A percentile compares a stretch with the other conserved stretches of the same genome.
These are phyloP conservation scores for Metschnikowia lochheadii DNA, from an alignment of 805 yeast species.

Conservation along the genomic window DNA sequence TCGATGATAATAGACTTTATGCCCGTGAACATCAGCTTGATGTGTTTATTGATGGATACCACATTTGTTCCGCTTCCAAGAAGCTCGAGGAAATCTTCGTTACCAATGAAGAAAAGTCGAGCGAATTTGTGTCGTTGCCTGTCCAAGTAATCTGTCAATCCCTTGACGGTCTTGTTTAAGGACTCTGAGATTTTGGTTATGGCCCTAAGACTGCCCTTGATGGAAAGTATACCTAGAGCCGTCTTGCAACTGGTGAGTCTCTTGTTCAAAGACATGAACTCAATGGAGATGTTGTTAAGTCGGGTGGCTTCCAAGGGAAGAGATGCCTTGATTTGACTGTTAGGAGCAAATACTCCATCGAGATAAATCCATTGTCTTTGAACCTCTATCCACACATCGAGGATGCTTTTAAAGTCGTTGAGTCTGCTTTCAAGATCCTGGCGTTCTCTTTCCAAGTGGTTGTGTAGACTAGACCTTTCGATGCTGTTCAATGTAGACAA, in stretches of 20 bases:
- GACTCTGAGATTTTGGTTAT: slow-evolving; percentile 53
- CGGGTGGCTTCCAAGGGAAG: slow-evolving; percentile 68
- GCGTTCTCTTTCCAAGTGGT: slow-evolving; percentile 56
- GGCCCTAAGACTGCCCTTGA: slow-evolving; percentile 44
- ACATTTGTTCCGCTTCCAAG: slow-evolving; percentile 61
- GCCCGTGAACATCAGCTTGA: slow-evolving; percentile 71
- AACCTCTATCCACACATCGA: slow-evolving; percentile 75
- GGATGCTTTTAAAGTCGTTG: slow-evolving; percentile 44
- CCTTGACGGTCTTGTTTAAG: slow-evolving; percentile 54
- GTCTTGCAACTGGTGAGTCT: slow-evolving; percentile 44
- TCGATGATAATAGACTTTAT: slow-evolving; percentile 42
- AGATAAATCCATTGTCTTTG: slow-evolving; percentile 89
- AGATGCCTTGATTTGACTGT: slow-evolving; percentile 53
- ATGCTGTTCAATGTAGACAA: slow-evolving; percentile 61
- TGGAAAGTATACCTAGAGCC: slow-evolving; percentile 52
- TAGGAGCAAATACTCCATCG: slow-evolving; percentile 65
- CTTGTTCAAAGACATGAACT: slow-evolving; percentile 50
- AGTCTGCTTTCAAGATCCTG: slow-evolving; percentile 53
- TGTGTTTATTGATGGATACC: slow-evolving; percentile 48
- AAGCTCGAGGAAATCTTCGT: slow-evolving; percentile 81
- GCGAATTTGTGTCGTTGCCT: slow-evolving; percentile 74
- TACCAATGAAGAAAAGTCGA: slow-evolving; percentile 82
- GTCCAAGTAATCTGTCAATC: slow-evolving; percentile 76
- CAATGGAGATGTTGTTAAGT: slow-evolving; percentile 59
- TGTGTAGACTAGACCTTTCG: slow-evolving; percentile 62